Evolutionary conservation across 306 rosid species (phyloP).

Genomic region (Inga oerstediana): DNA sequence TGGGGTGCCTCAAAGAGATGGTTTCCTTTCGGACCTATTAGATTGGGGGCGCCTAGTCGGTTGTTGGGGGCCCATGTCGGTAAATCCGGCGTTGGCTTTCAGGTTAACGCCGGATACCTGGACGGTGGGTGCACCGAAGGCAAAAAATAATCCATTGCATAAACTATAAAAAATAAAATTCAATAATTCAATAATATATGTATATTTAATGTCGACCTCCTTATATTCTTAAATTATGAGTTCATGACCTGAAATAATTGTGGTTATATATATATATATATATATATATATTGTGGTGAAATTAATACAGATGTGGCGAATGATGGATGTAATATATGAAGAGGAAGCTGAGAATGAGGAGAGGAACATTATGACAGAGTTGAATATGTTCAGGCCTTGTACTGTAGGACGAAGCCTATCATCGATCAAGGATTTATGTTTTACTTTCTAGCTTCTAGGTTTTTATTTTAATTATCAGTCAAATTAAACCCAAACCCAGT

Average conservation of each 20-base stretch:
- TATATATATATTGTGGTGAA: not conserved
- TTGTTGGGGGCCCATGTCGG: no score
- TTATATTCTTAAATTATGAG: not conserved
- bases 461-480: not conserved
- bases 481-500: not conserved
- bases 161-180: no score
- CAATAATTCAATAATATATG: no score
- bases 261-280: not conserved
- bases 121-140: no score
- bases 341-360: slow-evolving; percentile 62
- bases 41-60: no score
- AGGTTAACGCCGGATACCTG: no score
- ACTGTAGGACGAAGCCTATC: slow-evolving; percentile 31
- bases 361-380: slow-evolving; percentile 48
- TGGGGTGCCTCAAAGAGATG: no score
- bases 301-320: slow-evolving; percentile 69
- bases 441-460: not conserved
- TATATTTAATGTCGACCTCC: no score
- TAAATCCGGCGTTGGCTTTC: no score
- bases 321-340: slow-evolving; percentile 68
- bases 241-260: not conserved
- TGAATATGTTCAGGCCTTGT: slow-evolving; percentile 51
- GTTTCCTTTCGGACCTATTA: no score
- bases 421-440: not conserved
- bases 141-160: no score